A percentile compares a stretch with the other conserved stretches of the same genome.
Conservation (phyloP, 306 rosid species). For the Hippophae gyantsensis region DNA sequence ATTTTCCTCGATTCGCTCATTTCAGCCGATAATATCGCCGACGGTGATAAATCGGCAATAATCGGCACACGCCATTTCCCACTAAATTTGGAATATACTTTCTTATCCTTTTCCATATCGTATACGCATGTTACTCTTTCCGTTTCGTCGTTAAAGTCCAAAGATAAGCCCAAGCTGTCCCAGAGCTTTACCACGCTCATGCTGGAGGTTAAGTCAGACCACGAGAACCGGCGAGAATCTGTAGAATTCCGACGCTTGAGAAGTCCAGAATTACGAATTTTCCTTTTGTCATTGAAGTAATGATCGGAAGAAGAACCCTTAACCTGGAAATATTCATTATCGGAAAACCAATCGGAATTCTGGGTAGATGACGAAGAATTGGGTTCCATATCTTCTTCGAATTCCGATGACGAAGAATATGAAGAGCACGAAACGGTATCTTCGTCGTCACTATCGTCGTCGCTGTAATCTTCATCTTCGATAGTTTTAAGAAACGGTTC, state of each 20-base stretch:
- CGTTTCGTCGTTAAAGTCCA: constrained; percentile 25
- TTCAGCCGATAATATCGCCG: constrained; percentile 24
- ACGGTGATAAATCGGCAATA: constrained; percentile 20
- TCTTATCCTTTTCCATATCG: constrained; percentile 21
- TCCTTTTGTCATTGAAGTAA: constrained; percentile 14
- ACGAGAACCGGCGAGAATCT: constrained; percentile 35
- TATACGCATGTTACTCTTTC: constrained; percentile 22
- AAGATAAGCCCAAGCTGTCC: constrained; percentile 48
- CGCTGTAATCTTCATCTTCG: constrained; percentile 26
- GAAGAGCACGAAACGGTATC: constrained; percentile 18
- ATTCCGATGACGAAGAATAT: constrained; percentile 15
- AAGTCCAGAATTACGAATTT: constrained; percentile 6
- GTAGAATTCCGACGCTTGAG: constrained; percentile 34
- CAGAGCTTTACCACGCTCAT: constrained; percentile 73
- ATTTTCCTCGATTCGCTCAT: constrained; percentile 14
- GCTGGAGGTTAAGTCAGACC: constrained; percentile 48
- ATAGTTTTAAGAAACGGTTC: constrained; percentile 12
- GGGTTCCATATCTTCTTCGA: constrained; percentile 16
- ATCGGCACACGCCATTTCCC: constrained; percentile 7
- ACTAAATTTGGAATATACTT: constrained; percentile 8
- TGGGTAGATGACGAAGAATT: not conserved
- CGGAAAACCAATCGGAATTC: constrained; percentile 12
- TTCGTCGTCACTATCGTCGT: constrained; percentile 1
- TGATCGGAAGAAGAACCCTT: constrained; percentile 24
- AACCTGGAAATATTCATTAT: constrained; percentile 28